phyloP scores from a whole-genome alignment of 306 rosid genomes.

The Bauhinia variegata region DNA sequence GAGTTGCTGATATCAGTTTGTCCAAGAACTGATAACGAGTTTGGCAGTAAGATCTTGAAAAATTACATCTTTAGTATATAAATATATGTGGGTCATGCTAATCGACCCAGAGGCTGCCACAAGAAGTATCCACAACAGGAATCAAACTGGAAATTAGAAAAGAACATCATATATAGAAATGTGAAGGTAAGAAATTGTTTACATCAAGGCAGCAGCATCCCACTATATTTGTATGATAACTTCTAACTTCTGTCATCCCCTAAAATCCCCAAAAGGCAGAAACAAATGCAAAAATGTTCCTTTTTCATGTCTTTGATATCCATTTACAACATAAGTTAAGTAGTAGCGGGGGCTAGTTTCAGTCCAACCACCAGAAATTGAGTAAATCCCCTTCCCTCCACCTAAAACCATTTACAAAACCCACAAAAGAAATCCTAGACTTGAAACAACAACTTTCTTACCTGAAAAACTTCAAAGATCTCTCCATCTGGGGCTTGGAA shows the following conservation, averaged over 20 bases:
- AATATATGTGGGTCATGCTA: neutral
- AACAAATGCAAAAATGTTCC: slow-evolving; percentile 50
- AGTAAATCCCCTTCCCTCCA: slow-evolving; percentile 47
- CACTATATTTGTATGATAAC: slow-evolving; percentile 46
- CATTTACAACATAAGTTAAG: slow-evolving; percentile 73
- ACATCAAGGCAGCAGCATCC: slow-evolving; percentile 40
- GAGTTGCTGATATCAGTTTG: neutral
- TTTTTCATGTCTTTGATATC: slow-evolving; percentile 52
- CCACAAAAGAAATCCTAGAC: slow-evolving; percentile 29
- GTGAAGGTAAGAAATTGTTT: slow-evolving; percentile 26
- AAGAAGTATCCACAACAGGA: neutral
- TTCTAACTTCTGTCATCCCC: slow-evolving; percentile 25
- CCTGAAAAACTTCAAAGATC: slow-evolving; percentile 49
- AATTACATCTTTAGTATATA: neutral
- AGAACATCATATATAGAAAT: slow-evolving; percentile 23
- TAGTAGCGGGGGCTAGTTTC: slow-evolving; percentile 46
- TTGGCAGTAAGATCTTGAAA: neutral
- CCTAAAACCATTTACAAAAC: slow-evolving; percentile 60
- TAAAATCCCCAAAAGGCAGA: slow-evolving; percentile 36
- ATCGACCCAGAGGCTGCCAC: neutral
- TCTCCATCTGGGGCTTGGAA: slow-evolving; percentile 86
- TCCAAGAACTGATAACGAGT: slow-evolving; percentile 4
- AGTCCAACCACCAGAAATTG: slow-evolving; percentile 54
- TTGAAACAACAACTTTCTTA: slow-evolving; percentile 47
- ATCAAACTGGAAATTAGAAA: neutral